Base-by-base conservation (phyloP, 306 rosid genomes). In the Arachis hypogaea region DNA sequence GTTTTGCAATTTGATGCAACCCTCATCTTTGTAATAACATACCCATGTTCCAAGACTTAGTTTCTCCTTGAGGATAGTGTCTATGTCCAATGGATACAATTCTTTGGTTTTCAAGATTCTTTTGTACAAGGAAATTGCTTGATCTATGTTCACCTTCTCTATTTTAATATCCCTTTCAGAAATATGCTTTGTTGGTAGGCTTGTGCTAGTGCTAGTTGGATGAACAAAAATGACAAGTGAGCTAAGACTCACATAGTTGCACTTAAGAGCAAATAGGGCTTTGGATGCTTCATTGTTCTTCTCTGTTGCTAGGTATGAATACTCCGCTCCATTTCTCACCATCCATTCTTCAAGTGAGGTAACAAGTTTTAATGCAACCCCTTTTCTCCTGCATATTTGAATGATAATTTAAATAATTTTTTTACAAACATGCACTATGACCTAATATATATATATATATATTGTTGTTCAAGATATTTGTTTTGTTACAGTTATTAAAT, bases 341-440 rank as follows among this genome's bases (percentile, higher is more conserved):
- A 90, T 72, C 96, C 96, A 90, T 58, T 90, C 90, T 83, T 90
- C 93, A 22, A 88, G 63, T 42, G 93, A 83, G 63, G 70, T 84
- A 9, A 90, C 83, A 61, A 90, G 92, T 71, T 82, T 82, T 75
- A 80, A 70, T 64, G 87, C 93, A 10, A 90, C 71, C 71, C 96
- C 92, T 74, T 80, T 84, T 77, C 88, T 77, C 69, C 83, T 84
- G 62, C 73, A 68, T 1, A 43, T 40, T 52, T 60, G 67, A 41
- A 72, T 22, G 28, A 22, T 22, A 22, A 22, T 22, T 22, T 22
- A 22, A 1, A 22, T 22, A 66, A 58, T 3, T 11, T 51, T 51
- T 2, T 12, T 16, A 51, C 12, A 5, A 6, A 51, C 52, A 47
- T 47, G 52, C 52, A 11, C 52, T 0, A 22, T 47, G 10, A 47